A percentile compares a stretch with the other conserved stretches of the same genome.
Evolutionary conservation across 139 green algal genomes (phyloP).

Genomic region (Chlorella sp.): DNA sequence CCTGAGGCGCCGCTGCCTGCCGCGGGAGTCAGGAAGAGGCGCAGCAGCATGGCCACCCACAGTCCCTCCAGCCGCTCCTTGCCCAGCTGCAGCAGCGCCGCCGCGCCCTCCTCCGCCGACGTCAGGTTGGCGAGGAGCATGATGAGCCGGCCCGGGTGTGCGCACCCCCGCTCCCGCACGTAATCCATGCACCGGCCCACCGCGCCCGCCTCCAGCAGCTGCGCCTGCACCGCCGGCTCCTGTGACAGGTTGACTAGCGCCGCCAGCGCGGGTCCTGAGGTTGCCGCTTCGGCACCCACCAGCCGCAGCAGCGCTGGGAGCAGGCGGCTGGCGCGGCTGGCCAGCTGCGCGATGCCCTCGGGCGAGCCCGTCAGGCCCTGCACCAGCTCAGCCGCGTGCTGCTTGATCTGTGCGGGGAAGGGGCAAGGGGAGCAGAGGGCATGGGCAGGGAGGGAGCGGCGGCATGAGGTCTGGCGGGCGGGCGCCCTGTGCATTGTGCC

Average conservation of each 20-base stretch:
- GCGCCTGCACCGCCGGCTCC: conserved; percentile 27
- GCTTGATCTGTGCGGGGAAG: conserved; percentile 11
- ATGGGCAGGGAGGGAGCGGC: background rate
- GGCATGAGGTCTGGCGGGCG: background rate
- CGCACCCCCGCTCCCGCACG: conserved; percentile 51
- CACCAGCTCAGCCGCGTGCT: conserved; percentile 64
- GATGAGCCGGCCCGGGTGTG: conserved; percentile 58
- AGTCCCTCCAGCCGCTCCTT: conserved; percentile 59
- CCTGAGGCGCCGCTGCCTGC: too few relatives aligned
- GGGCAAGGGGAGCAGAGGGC: background rate
- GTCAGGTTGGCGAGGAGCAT: conserved; percentile 87
- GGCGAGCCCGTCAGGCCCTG: conserved; percentile 57
- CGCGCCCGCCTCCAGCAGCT: conserved; percentile 52
- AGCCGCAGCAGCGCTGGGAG: conserved; percentile 60
- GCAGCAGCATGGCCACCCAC: conserved; percentile 66
- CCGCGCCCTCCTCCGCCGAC: conserved; percentile 51
- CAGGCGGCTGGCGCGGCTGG: conserved; percentile 28
- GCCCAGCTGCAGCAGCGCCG: conserved; percentile 61
- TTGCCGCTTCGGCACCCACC: conserved; percentile 25
- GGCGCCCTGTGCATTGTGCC: background rate
- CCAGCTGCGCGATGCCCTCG: conserved; percentile 64
- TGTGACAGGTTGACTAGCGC: conserved; percentile 77
- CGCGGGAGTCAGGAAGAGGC: conserved; percentile 68
- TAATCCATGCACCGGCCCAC: conserved; percentile 61
- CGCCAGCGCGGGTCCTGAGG: conserved; percentile 40